Evolutionary conservation across 768 basidiomycete genomes (phyloP), one percentile per base, ranked within the genome.

Genomic region (Porpolomopsis calyptriformis): DNA sequence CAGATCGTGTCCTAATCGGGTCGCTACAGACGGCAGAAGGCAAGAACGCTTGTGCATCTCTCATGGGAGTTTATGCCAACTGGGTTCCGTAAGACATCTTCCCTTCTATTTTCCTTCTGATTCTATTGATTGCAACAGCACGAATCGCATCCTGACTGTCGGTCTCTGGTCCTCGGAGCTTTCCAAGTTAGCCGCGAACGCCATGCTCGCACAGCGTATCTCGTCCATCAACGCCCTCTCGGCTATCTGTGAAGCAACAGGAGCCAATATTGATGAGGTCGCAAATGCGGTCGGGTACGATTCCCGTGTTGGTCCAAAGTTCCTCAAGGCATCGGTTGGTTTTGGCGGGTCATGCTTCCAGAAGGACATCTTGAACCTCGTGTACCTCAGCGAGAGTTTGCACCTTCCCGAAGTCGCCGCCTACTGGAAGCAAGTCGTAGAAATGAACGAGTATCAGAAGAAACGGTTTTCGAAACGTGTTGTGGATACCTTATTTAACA

Each of bases 341-440:
- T 99, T 99, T 57, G 94, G 96, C 50, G 96, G 96, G 29, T 89
- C 85, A 10, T 99, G 94, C 71, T 99, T 99, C 87, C 94, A 98
- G 70, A 98, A 99, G 66, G 94, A 99, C 60, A 98, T 98, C 65
- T 80, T 99, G 59, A 99, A 99, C 72, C 74, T 99, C 51, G 96
- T 98, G 37, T 99, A 99, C 70, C 80, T 99, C 36, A 85, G 81
- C 60, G 93, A 98, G 69, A 90, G 85, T 52, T 68, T 90, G 46
- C 91, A 98, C 66, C 75, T 99, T 45, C 92, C 93, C 31, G 91
- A 97, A 64, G 93, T 99, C 22, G 96, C 94, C 24, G 85, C 82
- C 14, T 99, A 99, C 73, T 99, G 96, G 96, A 77, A 78, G 43
- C 86, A 93, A 62, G 93, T 99, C 27, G 93, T 97, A 20, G 82